Conservation (phyloP, 1,284 basidiomycete genomes). For the Termitomyces sp. region DNA sequence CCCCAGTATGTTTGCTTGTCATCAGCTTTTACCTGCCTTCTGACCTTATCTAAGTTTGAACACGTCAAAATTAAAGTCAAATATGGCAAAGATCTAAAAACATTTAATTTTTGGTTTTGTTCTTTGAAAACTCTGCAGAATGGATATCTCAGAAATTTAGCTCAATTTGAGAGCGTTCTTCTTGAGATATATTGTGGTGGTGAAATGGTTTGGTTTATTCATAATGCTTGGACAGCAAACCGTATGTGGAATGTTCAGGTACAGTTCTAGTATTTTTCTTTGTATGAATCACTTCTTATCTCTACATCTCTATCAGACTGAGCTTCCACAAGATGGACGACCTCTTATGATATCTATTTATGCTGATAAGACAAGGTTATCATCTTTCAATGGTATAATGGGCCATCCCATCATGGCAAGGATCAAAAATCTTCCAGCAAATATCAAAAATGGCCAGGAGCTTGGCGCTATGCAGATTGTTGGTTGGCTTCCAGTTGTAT, state of each 20-base stretch:
- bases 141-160: conserved; percentile 14
- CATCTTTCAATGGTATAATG: conserved; percentile 30
- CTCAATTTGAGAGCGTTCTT: conserved; percentile 16
- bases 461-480: conserved; percentile 31
- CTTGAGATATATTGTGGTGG: conserved; percentile 27
- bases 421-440: conserved; percentile 27
- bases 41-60: neutral
- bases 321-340: neutral
- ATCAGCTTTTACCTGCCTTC: neutral
- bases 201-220: conserved; percentile 25
- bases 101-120: neutral
- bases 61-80: neutral
- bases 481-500: conserved; percentile 35
- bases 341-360: conserved; percentile 26
- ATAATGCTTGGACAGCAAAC: conserved; percentile 30
- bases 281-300: neutral
- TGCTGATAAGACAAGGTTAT: conserved; percentile 37
- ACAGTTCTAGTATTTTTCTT: neutral
- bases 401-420: conserved; percentile 34
- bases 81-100: neutral
- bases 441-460: conserved; percentile 29
- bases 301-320: neutral
- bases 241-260: conserved; percentile 23
- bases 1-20: neutral
- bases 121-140: neutral